A percentile compares a stretch with the other conserved stretches of the same genome.
Evolutionary conservation across 345 rosid species (phyloP).

Genomic region (Kernera saxatilis): DNA sequence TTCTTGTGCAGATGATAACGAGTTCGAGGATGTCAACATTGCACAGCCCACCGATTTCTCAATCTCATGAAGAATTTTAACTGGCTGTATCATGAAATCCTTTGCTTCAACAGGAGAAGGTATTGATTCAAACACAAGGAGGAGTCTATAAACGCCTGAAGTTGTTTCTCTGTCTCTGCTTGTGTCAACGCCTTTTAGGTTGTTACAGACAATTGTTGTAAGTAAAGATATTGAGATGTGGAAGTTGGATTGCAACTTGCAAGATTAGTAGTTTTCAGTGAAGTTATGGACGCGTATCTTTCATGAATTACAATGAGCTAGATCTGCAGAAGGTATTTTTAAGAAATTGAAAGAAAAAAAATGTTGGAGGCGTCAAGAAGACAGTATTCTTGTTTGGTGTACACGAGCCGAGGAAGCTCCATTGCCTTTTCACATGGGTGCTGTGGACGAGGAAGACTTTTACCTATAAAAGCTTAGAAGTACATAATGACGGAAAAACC

Average conservation of each 20-base stretch:
- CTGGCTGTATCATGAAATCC: not conserved
- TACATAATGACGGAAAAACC: conserved; percentile 23
- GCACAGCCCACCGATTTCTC: conserved; percentile 56
- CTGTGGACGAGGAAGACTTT: conserved; percentile 55
- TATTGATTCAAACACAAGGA: not conserved
- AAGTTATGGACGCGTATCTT: not conserved
- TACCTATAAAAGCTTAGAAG: not conserved
- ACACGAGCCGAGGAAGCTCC: conserved; percentile 61
- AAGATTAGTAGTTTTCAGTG: not conserved
- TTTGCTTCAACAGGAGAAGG: not conserved
- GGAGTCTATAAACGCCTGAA: not conserved
- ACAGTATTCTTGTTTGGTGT: conserved; percentile 67
- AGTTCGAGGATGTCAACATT: conserved; percentile 71
- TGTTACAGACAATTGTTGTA: conserved; percentile 25
- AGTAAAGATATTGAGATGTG: conserved; percentile 21
- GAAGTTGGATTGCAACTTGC: conserved; percentile 13
- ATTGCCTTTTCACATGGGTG: conserved; percentile 59
- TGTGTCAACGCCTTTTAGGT: not conserved
- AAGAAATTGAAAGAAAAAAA: conserved; percentile 5
- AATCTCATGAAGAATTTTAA: conserved; percentile 41
- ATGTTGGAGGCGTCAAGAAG: conserved; percentile 20
- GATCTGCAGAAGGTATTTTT: not conserved
- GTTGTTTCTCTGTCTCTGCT: conserved; percentile 1
- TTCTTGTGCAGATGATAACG: conserved; percentile 49
- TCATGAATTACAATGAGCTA: not conserved